Evolutionary conservation across 495 filamentous ascomycete species (phyloP).

Genomic region (Penicillium maclennaniae): DNA sequence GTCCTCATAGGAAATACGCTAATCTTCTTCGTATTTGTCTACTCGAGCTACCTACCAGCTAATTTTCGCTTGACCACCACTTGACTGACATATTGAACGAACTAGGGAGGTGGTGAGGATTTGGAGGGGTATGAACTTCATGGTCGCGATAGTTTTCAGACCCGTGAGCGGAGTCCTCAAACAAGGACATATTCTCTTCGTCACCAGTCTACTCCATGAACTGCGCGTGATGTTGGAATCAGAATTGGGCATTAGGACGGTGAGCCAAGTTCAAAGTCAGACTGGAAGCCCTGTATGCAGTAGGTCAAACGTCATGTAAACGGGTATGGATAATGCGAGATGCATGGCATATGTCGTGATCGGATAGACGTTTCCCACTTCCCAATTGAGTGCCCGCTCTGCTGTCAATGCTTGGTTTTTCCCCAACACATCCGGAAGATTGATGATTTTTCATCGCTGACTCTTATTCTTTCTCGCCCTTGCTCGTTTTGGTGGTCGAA

Average conservation of each 20-base stretch:
- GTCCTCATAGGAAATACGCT: too few relatives aligned
- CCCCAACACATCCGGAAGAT: not conserved
- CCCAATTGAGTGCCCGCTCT: conserved; percentile 23
- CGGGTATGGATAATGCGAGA: conserved; percentile 5
- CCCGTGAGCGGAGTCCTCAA: conserved; percentile 48
- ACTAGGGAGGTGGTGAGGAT: too few relatives aligned
- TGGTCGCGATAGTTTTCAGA: conserved; percentile 39
- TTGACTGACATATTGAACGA: too few relatives aligned
- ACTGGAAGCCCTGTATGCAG: conserved; percentile 29
- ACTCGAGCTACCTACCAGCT: too few relatives aligned
- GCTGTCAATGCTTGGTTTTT: not conserved
- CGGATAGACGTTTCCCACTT: conserved; percentile 7
- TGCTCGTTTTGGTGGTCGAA: too few relatives aligned
- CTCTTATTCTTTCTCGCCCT: too few relatives aligned
- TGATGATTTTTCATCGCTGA: not conserved
- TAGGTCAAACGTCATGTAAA: conserved; percentile 1
- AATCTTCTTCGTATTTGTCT: too few relatives aligned
- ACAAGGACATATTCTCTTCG: conserved; percentile 47
- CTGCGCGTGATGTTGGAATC: conserved; percentile 58
- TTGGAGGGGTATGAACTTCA: conserved; percentile 39
- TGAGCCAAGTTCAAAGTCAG: conserved; percentile 41
- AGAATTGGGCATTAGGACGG: conserved; percentile 47
- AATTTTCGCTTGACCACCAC: too few relatives aligned
- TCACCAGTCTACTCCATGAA: conserved; percentile 42
- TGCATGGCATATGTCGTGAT: conserved; percentile 22